phyloP scores from a whole-genome alignment of 75 land plant genomes.

The Azolla pinnata region DNA sequence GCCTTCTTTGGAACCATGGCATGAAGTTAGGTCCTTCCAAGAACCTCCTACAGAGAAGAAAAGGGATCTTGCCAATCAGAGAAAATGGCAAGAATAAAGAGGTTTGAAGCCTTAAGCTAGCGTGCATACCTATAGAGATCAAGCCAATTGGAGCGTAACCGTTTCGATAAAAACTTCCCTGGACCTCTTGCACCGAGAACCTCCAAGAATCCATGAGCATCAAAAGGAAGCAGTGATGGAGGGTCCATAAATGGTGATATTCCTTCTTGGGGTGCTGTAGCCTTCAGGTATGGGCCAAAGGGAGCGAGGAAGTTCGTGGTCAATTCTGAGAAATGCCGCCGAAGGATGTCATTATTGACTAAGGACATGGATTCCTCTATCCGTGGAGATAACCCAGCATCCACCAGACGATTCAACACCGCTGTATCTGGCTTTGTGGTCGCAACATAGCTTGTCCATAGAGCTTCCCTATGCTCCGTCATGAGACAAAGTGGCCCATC shows the following conservation, averaged over 20 bases:
- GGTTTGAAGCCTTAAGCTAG: background rate
- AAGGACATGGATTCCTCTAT: conserved; percentile 94
- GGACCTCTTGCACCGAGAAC: conserved; percentile 73
- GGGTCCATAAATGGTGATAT: conserved; percentile 79
- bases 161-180: conserved; percentile 83
- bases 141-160: conserved; percentile 87
- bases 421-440: conserved; percentile 87
- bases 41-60: conserved; percentile 45
- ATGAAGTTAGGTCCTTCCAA: conserved; percentile 80
- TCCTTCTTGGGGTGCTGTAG: conserved; percentile 79
- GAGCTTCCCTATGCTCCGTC: conserved; percentile 90
- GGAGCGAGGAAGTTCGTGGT: conserved; percentile 97
- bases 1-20: conserved; percentile 96
- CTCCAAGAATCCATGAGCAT: conserved; percentile 61
- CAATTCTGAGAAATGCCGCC: conserved; percentile 90
- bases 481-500: conserved; percentile 94
- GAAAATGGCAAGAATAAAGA: background rate
- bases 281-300: conserved; percentile 83
- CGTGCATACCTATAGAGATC: conserved; percentile 71
- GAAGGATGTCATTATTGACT: conserved; percentile 89
- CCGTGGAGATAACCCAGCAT: conserved; percentile 70
- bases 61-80: background rate
- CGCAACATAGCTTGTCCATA: conserved; percentile 77
- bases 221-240: conserved; percentile 67
- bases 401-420: conserved; percentile 85